Conservation (phyloP, 2,329 filamentous ascomycete genomes). For the Diaporthe capsici region DNA sequence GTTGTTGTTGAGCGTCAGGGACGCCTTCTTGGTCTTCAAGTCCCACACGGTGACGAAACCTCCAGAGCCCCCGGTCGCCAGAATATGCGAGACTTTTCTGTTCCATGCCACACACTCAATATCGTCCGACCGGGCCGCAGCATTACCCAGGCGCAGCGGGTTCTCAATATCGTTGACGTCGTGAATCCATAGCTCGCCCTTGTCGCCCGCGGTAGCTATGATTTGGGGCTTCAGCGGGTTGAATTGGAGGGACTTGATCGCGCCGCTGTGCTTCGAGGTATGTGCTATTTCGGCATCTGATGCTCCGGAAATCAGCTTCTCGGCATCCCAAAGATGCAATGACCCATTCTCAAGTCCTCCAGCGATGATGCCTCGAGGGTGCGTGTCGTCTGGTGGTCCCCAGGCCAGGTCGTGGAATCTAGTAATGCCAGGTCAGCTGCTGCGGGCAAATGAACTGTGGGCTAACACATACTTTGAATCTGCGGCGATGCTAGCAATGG, state of each 20-base stretch:
- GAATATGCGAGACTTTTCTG: slow-evolving; percentile 95
- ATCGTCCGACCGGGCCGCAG: slow-evolving; percentile 91
- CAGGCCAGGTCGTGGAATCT: slow-evolving; percentile 99
- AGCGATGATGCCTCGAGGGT: slow-evolving; percentile 90
- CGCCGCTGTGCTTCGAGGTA: slow-evolving; percentile 89
- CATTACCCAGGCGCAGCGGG: slow-evolving; percentile 89
- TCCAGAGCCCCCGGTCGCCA: slow-evolving; percentile 92
- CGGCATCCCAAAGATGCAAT: slow-evolving; percentile 93
- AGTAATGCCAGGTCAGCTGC: slow-evolving; percentile 42
- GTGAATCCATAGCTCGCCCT: slow-evolving; percentile 96
- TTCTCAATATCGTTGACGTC: slow-evolving; percentile 91
- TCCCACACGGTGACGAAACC: slow-evolving; percentile 99
- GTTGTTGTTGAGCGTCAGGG: slow-evolving; percentile 94
- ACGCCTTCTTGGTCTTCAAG: slow-evolving; percentile 97
- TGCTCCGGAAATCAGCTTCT: slow-evolving; percentile 70
- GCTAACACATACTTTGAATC: slow-evolving; percentile 82
- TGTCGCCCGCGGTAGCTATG: slow-evolving; percentile 91
- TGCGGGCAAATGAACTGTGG: not conserved
- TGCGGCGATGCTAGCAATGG: slow-evolving; percentile 84
- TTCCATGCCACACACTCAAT: slow-evolving; percentile 99
- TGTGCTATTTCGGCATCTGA: slow-evolving; percentile 86
- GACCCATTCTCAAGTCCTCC: slow-evolving; percentile 95
- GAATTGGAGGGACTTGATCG: slow-evolving; percentile 96
- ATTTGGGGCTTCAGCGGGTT: slow-evolving; percentile 94
- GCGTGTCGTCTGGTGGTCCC: slow-evolving; percentile 84